phyloP scores from a whole-genome alignment of 2,329 filamentous ascomycete species.

The Falciphora oryzae region DNA sequence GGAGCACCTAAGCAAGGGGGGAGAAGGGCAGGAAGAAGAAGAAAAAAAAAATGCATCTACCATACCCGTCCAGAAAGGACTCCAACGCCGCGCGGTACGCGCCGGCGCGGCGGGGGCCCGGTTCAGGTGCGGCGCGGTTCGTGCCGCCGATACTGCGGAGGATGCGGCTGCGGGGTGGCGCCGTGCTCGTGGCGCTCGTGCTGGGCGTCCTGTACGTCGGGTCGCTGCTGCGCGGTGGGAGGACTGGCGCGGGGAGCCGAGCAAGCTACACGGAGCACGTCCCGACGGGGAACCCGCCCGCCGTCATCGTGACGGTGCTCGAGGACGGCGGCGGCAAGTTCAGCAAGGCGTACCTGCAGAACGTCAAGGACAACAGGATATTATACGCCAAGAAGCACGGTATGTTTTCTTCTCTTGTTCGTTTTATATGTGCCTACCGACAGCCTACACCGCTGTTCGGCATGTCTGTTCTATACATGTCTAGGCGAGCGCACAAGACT shows the following conservation, averaged over 20 bases:
- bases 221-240: conserved; percentile 13
- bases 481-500: not conserved
- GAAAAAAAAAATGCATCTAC: conserved; percentile 69
- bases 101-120: conserved; percentile 46
- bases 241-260: not conserved
- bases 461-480: not conserved
- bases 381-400: conserved; percentile 84
- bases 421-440: not conserved
- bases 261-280: conserved; percentile 19
- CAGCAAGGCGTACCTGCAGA: conserved; percentile 61
- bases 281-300: conserved; percentile 48
- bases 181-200: conserved; percentile 50
- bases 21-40: not conserved
- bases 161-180: conserved; percentile 55
- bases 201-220: conserved; percentile 52
- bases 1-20: not conserved
- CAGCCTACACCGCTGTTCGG: not conserved
- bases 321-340: conserved; percentile 59
- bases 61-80: conserved; percentile 78
- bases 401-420: conserved; percentile 35
- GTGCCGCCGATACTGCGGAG: conserved; percentile 45
- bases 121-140: conserved; percentile 26
- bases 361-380: conserved; percentile 74
- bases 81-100: conserved; percentile 70
- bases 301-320: conserved; percentile 75